Conservation (phyloP, 108 stramenopile genomes). For the Nitzschia sp. region DNA sequence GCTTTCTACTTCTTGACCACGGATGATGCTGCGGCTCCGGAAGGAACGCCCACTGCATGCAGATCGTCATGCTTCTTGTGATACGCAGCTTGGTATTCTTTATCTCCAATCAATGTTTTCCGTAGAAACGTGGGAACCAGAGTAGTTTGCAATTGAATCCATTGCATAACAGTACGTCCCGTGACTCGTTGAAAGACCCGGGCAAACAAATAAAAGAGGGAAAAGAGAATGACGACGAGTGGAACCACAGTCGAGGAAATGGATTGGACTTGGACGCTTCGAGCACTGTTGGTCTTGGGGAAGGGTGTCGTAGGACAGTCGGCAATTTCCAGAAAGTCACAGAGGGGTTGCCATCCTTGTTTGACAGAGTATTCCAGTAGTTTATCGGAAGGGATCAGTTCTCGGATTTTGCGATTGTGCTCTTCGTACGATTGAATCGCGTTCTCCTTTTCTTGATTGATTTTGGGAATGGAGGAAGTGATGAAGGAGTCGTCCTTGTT, state of each 20-base stretch:
- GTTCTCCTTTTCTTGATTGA: slow-evolving; percentile 54
- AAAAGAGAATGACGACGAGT: slow-evolving; percentile 42
- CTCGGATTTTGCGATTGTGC: slow-evolving; percentile 63
- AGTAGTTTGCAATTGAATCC: slow-evolving; percentile 33
- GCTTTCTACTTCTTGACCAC: no score
- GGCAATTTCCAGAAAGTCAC: slow-evolving; percentile 63
- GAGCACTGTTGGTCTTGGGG: slow-evolving; percentile 73
- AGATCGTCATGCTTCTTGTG: slow-evolving; percentile 6
- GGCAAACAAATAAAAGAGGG: slow-evolving; percentile 49
- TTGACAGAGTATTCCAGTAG: slow-evolving; percentile 75
- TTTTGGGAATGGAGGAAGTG: slow-evolving; percentile 46
- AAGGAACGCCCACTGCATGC: no score
- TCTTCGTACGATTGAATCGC: slow-evolving; percentile 65
- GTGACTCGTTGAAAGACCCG: slow-evolving; percentile 43
- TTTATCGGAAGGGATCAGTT: slow-evolving; percentile 56
- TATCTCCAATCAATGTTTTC: slow-evolving; percentile 1
- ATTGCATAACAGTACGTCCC: slow-evolving; percentile 53
- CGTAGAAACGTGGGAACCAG: background rate
- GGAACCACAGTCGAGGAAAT: slow-evolving; percentile 54
- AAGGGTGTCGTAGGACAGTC: slow-evolving; percentile 68
- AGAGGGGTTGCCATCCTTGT: slow-evolving; percentile 79
- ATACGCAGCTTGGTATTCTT: background rate
- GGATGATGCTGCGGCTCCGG: no score
- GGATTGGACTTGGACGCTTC: slow-evolving; percentile 61
- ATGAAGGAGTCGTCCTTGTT: slow-evolving; percentile 67